phyloP scores from a whole-genome alignment of 1,284 basidiomycete species.

The Puccinia hordei region DNA sequence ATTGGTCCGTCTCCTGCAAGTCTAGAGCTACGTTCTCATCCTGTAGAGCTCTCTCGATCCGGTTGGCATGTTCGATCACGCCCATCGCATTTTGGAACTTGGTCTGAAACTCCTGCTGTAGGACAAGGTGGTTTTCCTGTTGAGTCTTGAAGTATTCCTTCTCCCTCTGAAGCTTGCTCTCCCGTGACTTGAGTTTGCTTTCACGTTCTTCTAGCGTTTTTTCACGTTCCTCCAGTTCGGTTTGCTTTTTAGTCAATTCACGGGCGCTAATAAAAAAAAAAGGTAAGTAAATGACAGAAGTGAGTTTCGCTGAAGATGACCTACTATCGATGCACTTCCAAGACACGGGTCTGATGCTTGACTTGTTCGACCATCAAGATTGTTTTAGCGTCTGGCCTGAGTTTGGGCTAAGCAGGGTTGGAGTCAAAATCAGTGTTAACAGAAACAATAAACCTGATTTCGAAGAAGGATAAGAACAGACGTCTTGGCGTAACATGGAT shows the following conservation, averaged over 20 bases:
- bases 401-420: slow-evolving; percentile 54
- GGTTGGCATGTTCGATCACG: slow-evolving; percentile 45
- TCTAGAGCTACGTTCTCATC: slow-evolving; percentile 8
- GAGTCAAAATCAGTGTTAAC: neutral
- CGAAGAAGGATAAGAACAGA: slow-evolving; percentile 60
- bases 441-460: neutral
- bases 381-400: slow-evolving; percentile 56
- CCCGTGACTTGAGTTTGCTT: slow-evolving; percentile 65
- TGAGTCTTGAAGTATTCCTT: slow-evolving; percentile 59
- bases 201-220: slow-evolving; percentile 64
- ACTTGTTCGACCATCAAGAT: slow-evolving; percentile 56
- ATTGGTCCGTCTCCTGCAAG: neutral
- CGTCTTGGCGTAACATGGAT: slow-evolving; percentile 81
- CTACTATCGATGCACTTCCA: slow-evolving; percentile 50
- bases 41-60: slow-evolving; percentile 8
- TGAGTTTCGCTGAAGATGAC: neutral
- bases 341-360: slow-evolving; percentile 54
- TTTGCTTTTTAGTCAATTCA: slow-evolving; percentile 62
- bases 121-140: slow-evolving; percentile 41
- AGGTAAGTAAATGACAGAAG: neutral
- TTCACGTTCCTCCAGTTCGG: slow-evolving; percentile 64
- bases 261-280: neutral
- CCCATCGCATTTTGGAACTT: slow-evolving; percentile 47
- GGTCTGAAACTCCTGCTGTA: slow-evolving; percentile 40
- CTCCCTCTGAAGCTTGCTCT: slow-evolving; percentile 63